Base-by-base conservation (phyloP, 352 stramenopile species). In the Globisporangium cylindrosporum region DNA sequence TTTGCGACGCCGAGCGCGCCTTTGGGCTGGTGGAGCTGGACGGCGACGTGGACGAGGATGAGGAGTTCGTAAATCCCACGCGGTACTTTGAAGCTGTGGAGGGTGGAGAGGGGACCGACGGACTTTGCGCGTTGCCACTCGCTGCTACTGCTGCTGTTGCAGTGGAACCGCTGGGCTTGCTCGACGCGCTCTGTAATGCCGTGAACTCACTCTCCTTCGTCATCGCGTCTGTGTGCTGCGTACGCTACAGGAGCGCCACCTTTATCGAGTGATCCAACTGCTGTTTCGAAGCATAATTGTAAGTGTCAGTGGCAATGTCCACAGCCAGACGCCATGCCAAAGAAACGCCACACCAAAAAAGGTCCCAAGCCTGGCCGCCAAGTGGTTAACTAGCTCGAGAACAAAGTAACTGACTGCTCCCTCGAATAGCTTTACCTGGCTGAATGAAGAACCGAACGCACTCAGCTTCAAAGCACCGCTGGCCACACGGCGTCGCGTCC, bases 171-270 rank as follows among this genome's bases (percentile, higher is more conserved):
- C 29, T 25, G 38, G 18, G 29, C 10, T 59, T 64, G 15, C 22
- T 60, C 7, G 64, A 22, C 2, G 56, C 24, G n/a, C 56, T 10
- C 24, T 65, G 64, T 4, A 65, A 36, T 7, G 36, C 15, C 7
- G 66, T 18, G 51, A 71, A 71, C 49, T 66, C 66, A 14, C 10
- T 25, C 20, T 65, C 65, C 24, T 62, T 66, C 48, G 59, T 10
- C 66, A 71, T 61, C 48, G n/a, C 20, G 5, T 5, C 48, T 54
- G 20, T 54, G 6, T 25, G 5, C 18, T 25, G 27, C 27, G 27
- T 32, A 4, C 6, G 14, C 15, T 49, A 7, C 43, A 51, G 22
- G 15, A 9, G 18, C 43, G 8, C 18, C 15, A 18, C 6, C 18
- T 51, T 51, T 12, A 51, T 51, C 43, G 43, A 51, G 43, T 22